Conservation (phyloP, 495 filamentous ascomycete species). For the Tuber aestivum region DNA sequence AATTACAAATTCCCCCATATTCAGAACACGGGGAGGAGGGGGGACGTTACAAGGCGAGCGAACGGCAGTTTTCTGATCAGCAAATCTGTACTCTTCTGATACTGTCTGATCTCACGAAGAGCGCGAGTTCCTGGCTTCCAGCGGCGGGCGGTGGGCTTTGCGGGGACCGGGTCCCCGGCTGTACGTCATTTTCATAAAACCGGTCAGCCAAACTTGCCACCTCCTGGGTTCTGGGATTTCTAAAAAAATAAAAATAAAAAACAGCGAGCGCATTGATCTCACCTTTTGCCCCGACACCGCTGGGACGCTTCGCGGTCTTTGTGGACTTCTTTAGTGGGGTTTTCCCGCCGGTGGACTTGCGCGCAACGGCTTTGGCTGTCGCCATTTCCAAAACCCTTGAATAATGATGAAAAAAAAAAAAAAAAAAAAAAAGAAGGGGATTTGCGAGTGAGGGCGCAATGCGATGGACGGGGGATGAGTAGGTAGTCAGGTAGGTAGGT, state of each 20-base stretch:
- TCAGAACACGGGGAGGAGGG: neutral
- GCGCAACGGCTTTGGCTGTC: constrained; percentile 1
- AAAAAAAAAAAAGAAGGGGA: neutral
- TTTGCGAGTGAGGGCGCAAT: neutral
- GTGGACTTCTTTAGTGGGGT: neutral
- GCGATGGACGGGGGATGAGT: neutral
- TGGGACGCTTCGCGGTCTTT: constrained; percentile 2
- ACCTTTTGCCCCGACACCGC: constrained; percentile 18
- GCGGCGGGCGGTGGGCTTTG: constrained; percentile 54
- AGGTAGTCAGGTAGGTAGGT: neutral
- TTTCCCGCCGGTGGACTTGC: constrained; percentile 6
- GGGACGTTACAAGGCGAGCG: constrained; percentile 62
- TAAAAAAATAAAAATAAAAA: neutral
- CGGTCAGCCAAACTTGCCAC: neutral
- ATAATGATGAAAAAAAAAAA: no score
- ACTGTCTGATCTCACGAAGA: constrained; percentile 75
- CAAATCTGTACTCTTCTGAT: constrained; percentile 77
- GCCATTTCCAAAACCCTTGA: constrained; percentile 2
- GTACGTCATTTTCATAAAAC: constrained; percentile 5
- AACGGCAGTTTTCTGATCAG: constrained; percentile 79
- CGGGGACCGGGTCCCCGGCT: constrained; percentile 70
- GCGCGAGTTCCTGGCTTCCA: constrained; percentile 83
- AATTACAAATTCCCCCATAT: constrained; percentile 12
- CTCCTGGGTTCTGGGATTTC: neutral
- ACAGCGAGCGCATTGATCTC: neutral